Evolutionary conservation across 768 basidiomycete genomes (phyloP).

Genomic region (Termitomyces sp.): DNA sequence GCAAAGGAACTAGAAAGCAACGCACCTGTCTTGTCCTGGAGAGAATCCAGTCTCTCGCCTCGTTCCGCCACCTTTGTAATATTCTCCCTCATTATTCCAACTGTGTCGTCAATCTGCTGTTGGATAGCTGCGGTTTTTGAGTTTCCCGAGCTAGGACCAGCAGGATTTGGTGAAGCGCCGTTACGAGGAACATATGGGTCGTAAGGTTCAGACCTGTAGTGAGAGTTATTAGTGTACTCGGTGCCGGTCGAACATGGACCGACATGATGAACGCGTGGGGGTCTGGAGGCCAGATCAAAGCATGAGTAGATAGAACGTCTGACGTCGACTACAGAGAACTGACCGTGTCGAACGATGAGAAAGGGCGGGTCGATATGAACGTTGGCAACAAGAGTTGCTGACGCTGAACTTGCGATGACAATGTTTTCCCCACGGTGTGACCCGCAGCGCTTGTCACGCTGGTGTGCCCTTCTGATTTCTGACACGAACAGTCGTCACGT

Average conservation of each 20-base stretch:
- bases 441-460: constrained; percentile 15
- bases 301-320: background rate
- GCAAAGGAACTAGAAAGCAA: constrained; percentile 7
- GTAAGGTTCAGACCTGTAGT: constrained; percentile 89
- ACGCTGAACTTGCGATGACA: constrained; percentile 8
- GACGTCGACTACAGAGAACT: constrained; percentile 9
- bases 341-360: constrained; percentile 36
- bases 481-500: background rate
- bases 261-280: constrained; percentile 32
- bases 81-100: constrained; percentile 97
- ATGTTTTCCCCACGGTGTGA: constrained; percentile 26
- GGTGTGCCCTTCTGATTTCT: background rate
- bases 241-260: constrained; percentile 14
- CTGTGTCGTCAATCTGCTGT: constrained; percentile 95
- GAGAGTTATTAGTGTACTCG: constrained; percentile 9
- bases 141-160: constrained; percentile 49
- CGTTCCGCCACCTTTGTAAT: constrained; percentile 94
- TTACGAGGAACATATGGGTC: constrained; percentile 95
- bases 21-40: constrained; percentile 98
- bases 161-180: constrained; percentile 55
- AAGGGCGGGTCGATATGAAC: constrained; percentile 17
- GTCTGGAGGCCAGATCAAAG: constrained; percentile 14
- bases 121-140: constrained; percentile 93
- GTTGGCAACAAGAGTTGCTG: constrained; percentile 18
- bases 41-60: constrained; percentile 86